Evolutionary conservation across 2,329 filamentous ascomycete genomes (phyloP), one percentile per base, ranked within the genome.

Genomic region (Colletotrichum simmondsii): DNA sequence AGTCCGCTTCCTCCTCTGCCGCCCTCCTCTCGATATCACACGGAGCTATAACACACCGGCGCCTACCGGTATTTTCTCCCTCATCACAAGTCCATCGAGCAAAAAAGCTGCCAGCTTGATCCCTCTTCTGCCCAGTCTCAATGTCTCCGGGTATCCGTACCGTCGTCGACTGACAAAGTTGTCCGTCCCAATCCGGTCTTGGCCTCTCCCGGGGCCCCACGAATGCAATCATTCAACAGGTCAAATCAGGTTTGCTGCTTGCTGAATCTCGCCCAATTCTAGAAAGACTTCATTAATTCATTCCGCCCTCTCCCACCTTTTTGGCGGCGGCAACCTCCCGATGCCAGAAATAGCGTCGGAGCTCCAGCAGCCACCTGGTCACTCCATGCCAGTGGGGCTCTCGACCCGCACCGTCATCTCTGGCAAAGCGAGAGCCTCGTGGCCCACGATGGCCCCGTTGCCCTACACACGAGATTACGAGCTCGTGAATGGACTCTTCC

Each of bases 261-360:
- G 70, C 46, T 37, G 49, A 32, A 35, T 30, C 37, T 35, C 26
- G 11, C 56, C 56, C 59, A 56, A 42, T 72, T 70, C 66, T 70
- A 61, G 60, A 70, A 70, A 32, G 37, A 46, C 54, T 59, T 19
- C n/a, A 52, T 42, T 65, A 37, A 58, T 49, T 32, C 60, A 46
- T 70, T 35, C 52, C 26, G 24, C 24, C 28, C 46, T 65, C 57
- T 68, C 28, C 68, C 49, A 71, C 63, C 26, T 16, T 37, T 65
- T 54, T 22, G 53, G 54, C 66, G 60, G 58, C 66, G 70, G 66
- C 60, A 65, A 46, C 66, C 28, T 65, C 35, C 61, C 71, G 66
- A 65, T 56, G 60, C 71, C 60, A 70, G 60, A 73, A 71, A 73
- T 73, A 73, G 66, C 60, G 59, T 71, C 54, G 24, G 42, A 28